phyloP scores from a whole-genome alignment of 106 monocot species.

The Allium cepa region DNA sequence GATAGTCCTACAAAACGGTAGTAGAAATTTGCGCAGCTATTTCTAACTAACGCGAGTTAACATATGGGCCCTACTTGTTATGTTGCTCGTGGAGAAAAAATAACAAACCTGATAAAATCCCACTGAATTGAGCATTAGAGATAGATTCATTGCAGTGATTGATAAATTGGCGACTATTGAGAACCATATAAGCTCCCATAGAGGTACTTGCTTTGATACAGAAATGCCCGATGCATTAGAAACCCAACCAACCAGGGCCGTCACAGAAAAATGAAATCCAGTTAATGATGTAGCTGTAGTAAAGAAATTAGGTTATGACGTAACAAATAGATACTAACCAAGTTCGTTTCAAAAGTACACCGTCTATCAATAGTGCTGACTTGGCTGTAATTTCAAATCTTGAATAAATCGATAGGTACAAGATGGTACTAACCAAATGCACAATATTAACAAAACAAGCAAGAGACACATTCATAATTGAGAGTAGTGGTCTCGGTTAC shows the following conservation, averaged over 20 bases:
- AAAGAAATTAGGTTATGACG: background rate
- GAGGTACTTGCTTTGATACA: conserved; percentile 52
- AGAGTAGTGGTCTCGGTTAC: too few species aligned
- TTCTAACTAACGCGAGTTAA: too few species aligned
- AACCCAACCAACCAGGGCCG: conserved; percentile 52
- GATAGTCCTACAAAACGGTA: conserved; percentile 59
- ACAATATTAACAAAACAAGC: background rate
- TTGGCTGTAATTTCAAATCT: background rate
- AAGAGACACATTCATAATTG: background rate
- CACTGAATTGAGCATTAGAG: conserved; percentile 92
- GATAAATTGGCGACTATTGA: conserved; percentile 90
- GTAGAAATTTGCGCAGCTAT: conserved; percentile 6
- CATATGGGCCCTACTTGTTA: too few species aligned
- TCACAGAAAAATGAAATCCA: conserved; percentile 73
- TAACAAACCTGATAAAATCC: conserved; percentile 89
- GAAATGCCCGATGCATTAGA: conserved; percentile 55
- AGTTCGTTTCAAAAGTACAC: background rate
- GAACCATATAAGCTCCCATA: conserved; percentile 93
- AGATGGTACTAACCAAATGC: background rate
- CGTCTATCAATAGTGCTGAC: background rate
- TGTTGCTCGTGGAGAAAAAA: too few species aligned
- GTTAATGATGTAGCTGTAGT: conserved; percentile 80
- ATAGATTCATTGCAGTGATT: conserved; percentile 96
- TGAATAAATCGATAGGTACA: background rate
- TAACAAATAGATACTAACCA: background rate